Evolutionary conservation across 805 yeast species (phyloP).

Genomic region (Hanseniaspora osmophila): DNA sequence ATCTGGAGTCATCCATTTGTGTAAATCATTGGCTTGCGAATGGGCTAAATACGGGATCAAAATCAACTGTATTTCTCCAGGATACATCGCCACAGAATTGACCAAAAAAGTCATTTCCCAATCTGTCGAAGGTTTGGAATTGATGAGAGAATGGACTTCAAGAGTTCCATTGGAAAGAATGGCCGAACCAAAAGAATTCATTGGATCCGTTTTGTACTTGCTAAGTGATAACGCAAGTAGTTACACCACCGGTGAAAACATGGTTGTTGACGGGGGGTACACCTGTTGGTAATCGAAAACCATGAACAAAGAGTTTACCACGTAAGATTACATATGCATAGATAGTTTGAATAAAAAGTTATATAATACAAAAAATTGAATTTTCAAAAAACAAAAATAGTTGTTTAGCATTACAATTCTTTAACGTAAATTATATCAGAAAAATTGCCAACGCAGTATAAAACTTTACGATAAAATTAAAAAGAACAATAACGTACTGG

Average conservation of each 20-base stretch:
- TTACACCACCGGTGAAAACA: conserved; percentile 73
- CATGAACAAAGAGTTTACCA: no score
- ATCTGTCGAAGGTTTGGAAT: conserved; percentile 28
- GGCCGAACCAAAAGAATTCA: conserved; percentile 77
- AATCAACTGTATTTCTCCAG: conserved; percentile 68
- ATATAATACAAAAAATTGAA: no score
- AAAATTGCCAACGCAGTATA: not conserved
- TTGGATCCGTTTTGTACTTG: conserved; percentile 62
- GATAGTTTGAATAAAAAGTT: no score
- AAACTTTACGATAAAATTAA: not conserved
- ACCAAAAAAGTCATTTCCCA: conserved; percentile 56
- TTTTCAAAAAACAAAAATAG: no score
- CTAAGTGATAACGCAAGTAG: conserved; percentile 57
- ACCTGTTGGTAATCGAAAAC: conserved; percentile 67
- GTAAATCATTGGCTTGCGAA: conserved; percentile 61
- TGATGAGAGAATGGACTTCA: conserved; percentile 60
- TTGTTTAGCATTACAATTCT: no score
- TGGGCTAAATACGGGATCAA: conserved; percentile 69
- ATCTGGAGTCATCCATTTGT: conserved; percentile 77
- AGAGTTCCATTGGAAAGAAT: conserved; percentile 66
- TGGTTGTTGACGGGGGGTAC: conserved; percentile 80
- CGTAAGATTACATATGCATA: no score
- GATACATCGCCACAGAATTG: conserved; percentile 67
- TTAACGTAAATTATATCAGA: no score
- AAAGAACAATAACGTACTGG: not conserved